These are phyloP conservation scores for Strobilomyces dryophilus DNA, from an alignment of 768 basidiomycete genomes.

Conservation along the genomic window DNA sequence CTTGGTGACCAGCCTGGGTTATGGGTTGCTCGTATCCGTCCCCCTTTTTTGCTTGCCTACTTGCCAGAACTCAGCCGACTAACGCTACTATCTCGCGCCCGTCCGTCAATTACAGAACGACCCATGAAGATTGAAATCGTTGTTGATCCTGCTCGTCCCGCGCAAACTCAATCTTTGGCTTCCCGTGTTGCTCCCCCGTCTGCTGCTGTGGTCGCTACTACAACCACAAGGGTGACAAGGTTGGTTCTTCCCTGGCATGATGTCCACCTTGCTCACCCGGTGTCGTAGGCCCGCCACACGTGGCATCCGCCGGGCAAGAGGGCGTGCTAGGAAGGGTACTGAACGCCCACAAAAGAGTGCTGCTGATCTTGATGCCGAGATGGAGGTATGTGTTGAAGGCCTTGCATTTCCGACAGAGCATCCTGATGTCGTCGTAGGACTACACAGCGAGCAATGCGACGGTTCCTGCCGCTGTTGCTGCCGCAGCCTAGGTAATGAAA, in stretches of 20 bases:
- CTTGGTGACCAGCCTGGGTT: constrained; percentile 24
- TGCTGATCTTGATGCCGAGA: constrained; percentile 95
- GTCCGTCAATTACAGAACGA: constrained; percentile 62
- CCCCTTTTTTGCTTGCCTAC: constrained; percentile 39
- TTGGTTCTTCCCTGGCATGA: constrained; percentile 19
- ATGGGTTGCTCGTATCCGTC: constrained; percentile 38
- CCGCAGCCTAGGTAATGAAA: constrained; percentile 24
- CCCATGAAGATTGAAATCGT: constrained; percentile 99
- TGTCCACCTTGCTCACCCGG: constrained; percentile 3
- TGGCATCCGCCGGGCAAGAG: constrained; percentile 47
- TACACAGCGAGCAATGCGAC: constrained; percentile 54
- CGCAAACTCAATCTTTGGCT: constrained; percentile 58
- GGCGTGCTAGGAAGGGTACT: constrained; percentile 38
- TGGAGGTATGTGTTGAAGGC: constrained; percentile 64
- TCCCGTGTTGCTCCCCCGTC: constrained; percentile 80
- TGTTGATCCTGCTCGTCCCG: constrained; percentile 76
- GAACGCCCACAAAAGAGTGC: constrained; percentile 75
- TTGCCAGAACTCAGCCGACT: constrained; percentile 34
- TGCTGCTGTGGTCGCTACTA: constrained; percentile 25
- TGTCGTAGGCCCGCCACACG: constrained; percentile 30
- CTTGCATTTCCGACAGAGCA: not conserved
- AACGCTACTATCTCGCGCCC: constrained; percentile 33
- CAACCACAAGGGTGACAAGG: constrained; percentile 32
- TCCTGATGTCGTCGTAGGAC: constrained; percentile 42
- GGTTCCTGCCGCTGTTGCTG: constrained; percentile 46